Percentiles rank a stretch among this genome's conserved stretches.
Conservation (phyloP, 2,329 filamentous ascomycete genomes). For the Huntiella savannae region DNA sequence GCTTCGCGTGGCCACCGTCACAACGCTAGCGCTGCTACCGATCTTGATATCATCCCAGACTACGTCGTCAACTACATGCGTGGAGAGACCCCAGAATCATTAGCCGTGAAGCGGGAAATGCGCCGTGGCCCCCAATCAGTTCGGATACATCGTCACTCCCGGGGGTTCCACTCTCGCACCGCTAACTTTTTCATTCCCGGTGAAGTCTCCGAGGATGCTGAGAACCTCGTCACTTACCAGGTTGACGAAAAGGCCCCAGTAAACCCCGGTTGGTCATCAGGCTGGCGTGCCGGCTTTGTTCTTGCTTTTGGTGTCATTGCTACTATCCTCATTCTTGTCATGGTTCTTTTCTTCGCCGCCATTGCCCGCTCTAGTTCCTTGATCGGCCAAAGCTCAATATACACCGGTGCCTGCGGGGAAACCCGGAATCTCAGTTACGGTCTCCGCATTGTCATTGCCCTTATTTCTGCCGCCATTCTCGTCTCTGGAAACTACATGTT, state of each 20-base stretch:
- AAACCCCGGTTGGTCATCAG: conserved; percentile 17
- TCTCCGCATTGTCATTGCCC: conserved; percentile 26
- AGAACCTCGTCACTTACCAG: not conserved
- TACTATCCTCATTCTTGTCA: conserved; percentile 12
- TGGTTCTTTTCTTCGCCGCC: conserved; percentile 22
- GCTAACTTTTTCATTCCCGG: conserved; percentile 18
- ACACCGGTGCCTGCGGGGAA: conserved; percentile 20
- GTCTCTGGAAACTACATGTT: conserved; percentile 33
- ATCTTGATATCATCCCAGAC: conserved; percentile 31
- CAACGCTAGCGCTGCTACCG: conserved; percentile 17
- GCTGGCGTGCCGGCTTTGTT: conserved; percentile 30
- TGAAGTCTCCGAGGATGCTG: conserved; percentile 12
- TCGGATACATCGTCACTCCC: conserved; percentile 7
- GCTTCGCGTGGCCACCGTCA: conserved; percentile 6
- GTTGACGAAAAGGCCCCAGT: conserved; percentile 8
- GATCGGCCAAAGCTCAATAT: conserved; percentile 21
- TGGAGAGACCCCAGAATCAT: conserved; percentile 33
- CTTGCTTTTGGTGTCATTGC: conserved; percentile 17
- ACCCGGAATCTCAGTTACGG: conserved; percentile 22
- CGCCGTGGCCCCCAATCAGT: conserved; percentile 11
- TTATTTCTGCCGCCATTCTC: conserved; percentile 24
- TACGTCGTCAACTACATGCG: conserved; percentile 36
- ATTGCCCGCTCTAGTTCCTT: conserved; percentile 20
- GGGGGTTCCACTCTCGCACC: conserved; percentile 17
- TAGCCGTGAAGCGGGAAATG: conserved; percentile 26